Base-by-base conservation (phyloP, 2,329 filamentous ascomycete species). In the Lojkania enalia region DNA sequence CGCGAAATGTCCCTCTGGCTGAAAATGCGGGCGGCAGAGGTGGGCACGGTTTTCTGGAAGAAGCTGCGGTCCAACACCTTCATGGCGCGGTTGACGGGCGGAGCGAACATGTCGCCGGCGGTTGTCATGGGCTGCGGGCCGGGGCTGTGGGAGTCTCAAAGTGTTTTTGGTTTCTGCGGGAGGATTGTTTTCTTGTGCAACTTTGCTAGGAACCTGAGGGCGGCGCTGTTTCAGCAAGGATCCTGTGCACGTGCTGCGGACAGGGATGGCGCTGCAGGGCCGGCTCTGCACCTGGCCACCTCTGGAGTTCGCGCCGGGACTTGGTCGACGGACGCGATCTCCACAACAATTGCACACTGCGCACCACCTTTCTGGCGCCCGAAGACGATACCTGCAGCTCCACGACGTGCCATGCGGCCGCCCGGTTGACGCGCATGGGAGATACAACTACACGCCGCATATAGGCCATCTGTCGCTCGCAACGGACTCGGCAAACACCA, bases 21-120 rank as follows among this genome's bases (percentile, higher is more conserved):
- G 53, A 82, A 80, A 33, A 97, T 77, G 27, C 86, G 82, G 5
- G 90, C 92, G 2, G 90, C 91, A 6, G 90, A 82, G 18, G 92
- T 76, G 18, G 86, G 84, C 43, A 96, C 74, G 1, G 79, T 87
- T 67, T 86, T 89, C 40, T 81, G 77, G 74, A 97, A 97, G 52
- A 95, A 85, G 13, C 85, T 79, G 55, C 88, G 85, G 73, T 99
- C 91, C 52, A 99, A 82, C 38, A 82, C 80, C 64, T 84, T 84
- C 75, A 89, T 88, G 48, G 86, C 84, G 68, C 88, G 86, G 59
- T 92, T 86, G 48, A 90, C 77, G 18, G 91, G 90, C 35, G 90
- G 89, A 54, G 85, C 83, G 69, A 96, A 88, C 79, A 84, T 83
- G 39, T 63, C 60, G 38, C 30, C 16, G 49, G 44, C 35, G 16